Percentiles rank a stretch among this genome's conserved stretches.
Conservation (phyloP, 2,329 filamentous ascomycete genomes). For the Xylaria sp. region DNA sequence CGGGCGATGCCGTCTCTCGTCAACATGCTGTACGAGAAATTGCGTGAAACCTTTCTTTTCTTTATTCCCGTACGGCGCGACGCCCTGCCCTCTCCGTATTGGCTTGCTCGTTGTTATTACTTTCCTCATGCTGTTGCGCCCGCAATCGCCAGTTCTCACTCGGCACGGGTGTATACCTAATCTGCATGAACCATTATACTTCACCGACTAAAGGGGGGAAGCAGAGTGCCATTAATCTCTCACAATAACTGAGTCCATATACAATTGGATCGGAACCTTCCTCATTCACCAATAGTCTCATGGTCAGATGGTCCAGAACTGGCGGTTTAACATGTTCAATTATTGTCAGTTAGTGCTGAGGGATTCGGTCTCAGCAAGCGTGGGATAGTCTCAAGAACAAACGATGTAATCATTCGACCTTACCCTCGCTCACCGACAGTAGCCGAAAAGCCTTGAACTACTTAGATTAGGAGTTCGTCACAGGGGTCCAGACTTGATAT, state of each 20-base stretch:
- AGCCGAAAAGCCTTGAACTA: constrained; percentile 5
- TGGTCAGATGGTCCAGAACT: constrained; percentile 9
- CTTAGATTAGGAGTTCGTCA: not conserved
- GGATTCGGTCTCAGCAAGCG: constrained; percentile 14
- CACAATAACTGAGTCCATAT: not conserved
- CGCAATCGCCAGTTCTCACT: not conserved
- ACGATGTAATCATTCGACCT: not conserved
- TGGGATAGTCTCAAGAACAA: constrained; percentile 5
- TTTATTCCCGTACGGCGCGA: constrained; percentile 13
- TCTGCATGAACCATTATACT: constrained; percentile 27
- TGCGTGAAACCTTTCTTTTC: constrained; percentile 26
- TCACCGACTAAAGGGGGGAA: not conserved
- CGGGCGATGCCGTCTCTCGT: constrained; percentile 27
- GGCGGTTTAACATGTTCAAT: constrained; percentile 4
- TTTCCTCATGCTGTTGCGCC: not conserved
- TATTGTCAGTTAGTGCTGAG: not conserved
- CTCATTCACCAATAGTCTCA: constrained; percentile 13
- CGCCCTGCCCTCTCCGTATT: constrained; percentile 12
- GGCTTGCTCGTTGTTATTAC: constrained; percentile 1
- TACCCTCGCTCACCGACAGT: constrained; percentile 29
- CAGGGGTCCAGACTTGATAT: constrained; percentile 11
- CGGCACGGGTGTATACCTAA: constrained; percentile 15
- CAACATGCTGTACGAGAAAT: constrained; percentile 6
- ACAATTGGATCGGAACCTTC: constrained; percentile 10
- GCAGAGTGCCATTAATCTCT: constrained; percentile 11